Conservation (phyloP, 768 basidiomycete species). For the Boletus reticuloceps region DNA sequence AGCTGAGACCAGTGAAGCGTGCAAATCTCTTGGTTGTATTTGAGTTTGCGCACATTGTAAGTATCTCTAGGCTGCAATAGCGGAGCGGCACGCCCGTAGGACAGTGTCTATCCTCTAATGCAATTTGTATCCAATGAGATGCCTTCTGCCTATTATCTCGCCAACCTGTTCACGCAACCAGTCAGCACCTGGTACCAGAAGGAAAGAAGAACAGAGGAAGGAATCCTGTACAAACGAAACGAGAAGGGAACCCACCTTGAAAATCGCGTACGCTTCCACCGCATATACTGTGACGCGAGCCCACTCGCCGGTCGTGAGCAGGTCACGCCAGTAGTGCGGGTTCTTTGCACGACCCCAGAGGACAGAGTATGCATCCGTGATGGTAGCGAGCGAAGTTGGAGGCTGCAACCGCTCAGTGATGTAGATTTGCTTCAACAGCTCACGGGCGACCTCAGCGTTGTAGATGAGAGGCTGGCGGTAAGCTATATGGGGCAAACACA, state of each 20-base stretch:
- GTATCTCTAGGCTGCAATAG: slow-evolving; percentile 10
- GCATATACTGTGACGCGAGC: slow-evolving; percentile 70
- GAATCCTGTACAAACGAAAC: not conserved
- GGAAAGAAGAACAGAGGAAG: not conserved
- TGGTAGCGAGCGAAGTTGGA: slow-evolving; percentile 53
- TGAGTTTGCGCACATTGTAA: slow-evolving; percentile 2
- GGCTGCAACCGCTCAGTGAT: slow-evolving; percentile 59
- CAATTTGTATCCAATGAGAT: slow-evolving; percentile 75
- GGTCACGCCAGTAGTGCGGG: slow-evolving; percentile 58
- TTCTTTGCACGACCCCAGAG: slow-evolving; percentile 62
- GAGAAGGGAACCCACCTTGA: slow-evolving; percentile 54
- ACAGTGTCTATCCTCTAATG: slow-evolving; percentile 37
- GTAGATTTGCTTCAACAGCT: slow-evolving; percentile 75
- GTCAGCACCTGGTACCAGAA: not conserved
- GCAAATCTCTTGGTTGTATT: slow-evolving; percentile 1
- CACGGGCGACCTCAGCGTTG: slow-evolving; percentile 74
- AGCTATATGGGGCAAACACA: slow-evolving; percentile 36
- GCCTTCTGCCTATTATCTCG: slow-evolving; percentile 82
- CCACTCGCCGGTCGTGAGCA: slow-evolving; percentile 62
- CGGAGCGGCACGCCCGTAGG: not conserved
- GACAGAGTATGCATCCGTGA: slow-evolving; percentile 59
- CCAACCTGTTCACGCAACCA: slow-evolving; percentile 54
- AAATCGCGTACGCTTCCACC: slow-evolving; percentile 86
- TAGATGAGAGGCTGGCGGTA: slow-evolving; percentile 78
- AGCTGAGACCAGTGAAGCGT: not conserved